Percentiles rank a stretch among this genome's conserved stretches.
These are phyloP conservation scores for Penicillium palitans DNA, from an alignment of 2,329 filamentous ascomycete species.

Conservation along the genomic window DNA sequence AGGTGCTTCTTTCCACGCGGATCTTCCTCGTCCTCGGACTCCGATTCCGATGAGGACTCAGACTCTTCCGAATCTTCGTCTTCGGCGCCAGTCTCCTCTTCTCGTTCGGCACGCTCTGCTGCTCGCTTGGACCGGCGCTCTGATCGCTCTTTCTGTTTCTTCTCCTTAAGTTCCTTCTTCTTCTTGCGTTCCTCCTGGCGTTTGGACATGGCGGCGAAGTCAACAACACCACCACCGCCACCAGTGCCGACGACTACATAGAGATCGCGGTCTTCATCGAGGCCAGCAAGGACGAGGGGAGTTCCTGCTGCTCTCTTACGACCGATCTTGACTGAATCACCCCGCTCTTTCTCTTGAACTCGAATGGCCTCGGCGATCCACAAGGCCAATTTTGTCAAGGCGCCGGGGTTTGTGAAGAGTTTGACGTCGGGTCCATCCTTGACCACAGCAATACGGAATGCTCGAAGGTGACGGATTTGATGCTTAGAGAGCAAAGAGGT, in stretches of 20 bases:
- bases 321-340: conserved; percentile 60
- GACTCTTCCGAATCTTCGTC: conserved; percentile 66
- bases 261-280: conserved; percentile 82
- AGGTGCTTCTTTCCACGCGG: conserved; percentile 62
- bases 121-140: conserved; percentile 63
- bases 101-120: conserved; percentile 52
- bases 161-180: conserved; percentile 64
- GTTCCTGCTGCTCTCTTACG: conserved; percentile 57
- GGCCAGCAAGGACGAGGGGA: conserved; percentile 83
- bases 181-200: conserved; percentile 63
- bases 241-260: conserved; percentile 94
- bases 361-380: conserved; percentile 93
- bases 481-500: conserved; percentile 89
- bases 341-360: conserved; percentile 82
- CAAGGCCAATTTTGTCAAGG: conserved; percentile 86
- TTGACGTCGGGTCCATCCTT: conserved; percentile 89
- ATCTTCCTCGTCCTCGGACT: conserved; percentile 57
- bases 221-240: conserved; percentile 74
- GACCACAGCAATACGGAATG: conserved; percentile 93
- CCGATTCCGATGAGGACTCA: conserved; percentile 55
- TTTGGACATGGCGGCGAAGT: conserved; percentile 66
- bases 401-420: conserved; percentile 91
- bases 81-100: conserved; percentile 54
- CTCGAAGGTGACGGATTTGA: conserved; percentile 86
- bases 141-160: conserved; percentile 62